phyloP scores from a whole-genome alignment of 176 grass and related monocot species.

The Musa itinerans region DNA sequence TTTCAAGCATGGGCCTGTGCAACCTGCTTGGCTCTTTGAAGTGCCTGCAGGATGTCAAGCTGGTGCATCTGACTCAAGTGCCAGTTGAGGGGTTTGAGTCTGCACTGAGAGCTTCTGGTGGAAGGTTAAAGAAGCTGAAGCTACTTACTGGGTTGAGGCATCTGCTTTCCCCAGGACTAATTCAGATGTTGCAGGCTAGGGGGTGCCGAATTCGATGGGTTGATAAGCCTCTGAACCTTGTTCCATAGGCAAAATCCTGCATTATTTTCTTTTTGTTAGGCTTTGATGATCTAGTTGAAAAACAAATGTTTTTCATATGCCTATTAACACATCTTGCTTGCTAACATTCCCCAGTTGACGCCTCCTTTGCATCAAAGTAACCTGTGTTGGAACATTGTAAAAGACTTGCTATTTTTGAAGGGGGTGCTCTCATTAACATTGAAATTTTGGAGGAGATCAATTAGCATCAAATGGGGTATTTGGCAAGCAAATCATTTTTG shows the following conservation, averaged over 20 bases:
- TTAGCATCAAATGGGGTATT: too few species aligned
- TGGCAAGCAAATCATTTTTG: too few species aligned
- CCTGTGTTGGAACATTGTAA: neutral
- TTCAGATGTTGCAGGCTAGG: slow-evolving; percentile 51
- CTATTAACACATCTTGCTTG: neutral
- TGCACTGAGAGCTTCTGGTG: slow-evolving; percentile 51
- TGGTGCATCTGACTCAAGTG: slow-evolving; percentile 78
- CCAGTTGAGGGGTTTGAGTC: slow-evolving; percentile 73
- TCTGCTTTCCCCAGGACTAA: slow-evolving; percentile 54
- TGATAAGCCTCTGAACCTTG: slow-evolving; percentile 62
- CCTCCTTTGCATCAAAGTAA: neutral
- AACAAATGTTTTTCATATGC: neutral
- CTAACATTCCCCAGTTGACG: neutral
- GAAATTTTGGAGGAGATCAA: too few species aligned
- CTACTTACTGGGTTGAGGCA: slow-evolving; percentile 47
- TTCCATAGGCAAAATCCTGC: neutral
- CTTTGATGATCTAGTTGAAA: neutral
- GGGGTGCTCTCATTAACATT: too few species aligned
- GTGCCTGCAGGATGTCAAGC: slow-evolving; percentile 89
- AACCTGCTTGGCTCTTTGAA: slow-evolving; percentile 60
- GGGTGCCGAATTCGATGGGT: slow-evolving; percentile 93
- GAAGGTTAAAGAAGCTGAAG: slow-evolving; percentile 94
- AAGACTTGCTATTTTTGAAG: too few species aligned
- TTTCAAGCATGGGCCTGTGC: slow-evolving; percentile 72
- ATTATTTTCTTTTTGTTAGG: neutral